Base-by-base conservation (phyloP, 2,329 filamentous ascomycete species). In the Colletotrichum sp. region DNA sequence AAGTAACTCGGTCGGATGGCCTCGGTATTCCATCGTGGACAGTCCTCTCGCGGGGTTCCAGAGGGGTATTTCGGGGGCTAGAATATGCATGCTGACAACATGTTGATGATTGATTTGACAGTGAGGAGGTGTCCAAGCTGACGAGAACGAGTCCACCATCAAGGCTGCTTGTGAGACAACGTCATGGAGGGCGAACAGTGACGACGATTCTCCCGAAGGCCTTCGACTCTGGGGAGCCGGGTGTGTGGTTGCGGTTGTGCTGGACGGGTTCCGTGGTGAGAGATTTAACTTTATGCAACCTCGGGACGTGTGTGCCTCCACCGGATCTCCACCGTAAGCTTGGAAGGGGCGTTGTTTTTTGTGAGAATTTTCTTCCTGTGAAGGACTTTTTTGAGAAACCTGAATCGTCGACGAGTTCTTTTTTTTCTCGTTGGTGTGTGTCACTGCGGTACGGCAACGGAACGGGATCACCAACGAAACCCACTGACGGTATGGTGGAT, bases 271-370 rank as follows among this genome's bases (percentile, higher is more conserved):
- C 7, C 13, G 24, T 61, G 70, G 73, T 73, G 73, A 75, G 73
- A 73, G 39, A 75, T 75, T 75, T 68, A 64, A 65, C 57, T 68
- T 75, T 73, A 67, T 73, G 70, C 73, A 65, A 59, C 18, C 10
- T 24, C 57, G 65, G 64, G 39, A 43, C 39, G 39, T 43, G 39
- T 43, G n/a, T 32, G 15, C 73, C 70, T 75, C 73, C 73, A 68
- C 73, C 70, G 57, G 70, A 75, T 65, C 73, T 75, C 73, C 73
- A 75, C 73, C 39, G 57, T 64, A 30, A 61, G 13, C 34, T 43
- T 43, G 24, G 36, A 48, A 55, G 43, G 28, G 57, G 57, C 26
- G 26, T 34, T 26, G n/a, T 39, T 43, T 43, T n/a, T 43, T n/a
- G 39, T 10, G 39, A 43, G 39, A n/a, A 43, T 43, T 43, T 48